These are phyloP conservation scores for Opeltia flavorubescens DNA, from an alignment of 495 filamentous ascomycete species.

Conservation along the genomic window DNA sequence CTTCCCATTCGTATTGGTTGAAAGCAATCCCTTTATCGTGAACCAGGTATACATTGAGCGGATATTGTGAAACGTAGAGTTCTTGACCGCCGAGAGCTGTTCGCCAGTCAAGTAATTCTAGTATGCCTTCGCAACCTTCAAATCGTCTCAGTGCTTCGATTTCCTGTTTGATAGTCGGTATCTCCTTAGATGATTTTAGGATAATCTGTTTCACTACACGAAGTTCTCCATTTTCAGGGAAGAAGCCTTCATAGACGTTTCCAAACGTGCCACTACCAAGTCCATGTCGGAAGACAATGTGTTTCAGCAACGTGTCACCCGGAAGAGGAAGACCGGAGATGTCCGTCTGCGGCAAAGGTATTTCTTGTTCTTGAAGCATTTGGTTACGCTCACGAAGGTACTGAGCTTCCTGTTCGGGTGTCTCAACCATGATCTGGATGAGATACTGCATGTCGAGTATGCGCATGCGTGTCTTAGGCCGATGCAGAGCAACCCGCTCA, in stretches of 20 bases:
- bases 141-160: neutral
- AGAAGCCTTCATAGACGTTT: conserved; percentile 2
- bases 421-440: neutral
- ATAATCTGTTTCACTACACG: neutral
- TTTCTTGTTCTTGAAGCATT: neutral
- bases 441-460: neutral
- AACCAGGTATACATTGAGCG: neutral
- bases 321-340: conserved; percentile 4
- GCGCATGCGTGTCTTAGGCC: neutral
- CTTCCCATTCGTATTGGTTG: neutral
- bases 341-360: neutral
- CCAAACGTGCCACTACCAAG: conserved; percentile 2
- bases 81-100: neutral
- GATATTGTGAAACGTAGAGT: neutral
- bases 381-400: neutral
- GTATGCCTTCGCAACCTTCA: neutral
- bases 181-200: neutral
- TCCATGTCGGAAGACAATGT: neutral
- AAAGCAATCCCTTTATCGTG: conserved; percentile 3
- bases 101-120: conserved; percentile 1
- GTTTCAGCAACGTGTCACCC: neutral
- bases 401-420: neutral
- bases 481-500: neutral
- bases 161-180: neutral
- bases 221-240: neutral